phyloP scores from a whole-genome alignment of 306 rosid genomes.

The Citrullus mucosospermus region DNA sequence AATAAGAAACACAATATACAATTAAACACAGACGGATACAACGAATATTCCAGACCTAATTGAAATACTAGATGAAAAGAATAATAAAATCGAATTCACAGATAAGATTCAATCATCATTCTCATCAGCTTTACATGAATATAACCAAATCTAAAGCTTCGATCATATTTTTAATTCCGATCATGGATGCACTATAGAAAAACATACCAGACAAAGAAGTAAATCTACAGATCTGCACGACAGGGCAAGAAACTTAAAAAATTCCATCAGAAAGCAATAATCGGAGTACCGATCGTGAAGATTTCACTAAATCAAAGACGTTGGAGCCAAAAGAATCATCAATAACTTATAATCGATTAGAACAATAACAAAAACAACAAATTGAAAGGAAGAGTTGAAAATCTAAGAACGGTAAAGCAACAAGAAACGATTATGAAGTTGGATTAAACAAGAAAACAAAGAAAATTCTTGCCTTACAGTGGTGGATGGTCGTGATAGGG shows the following conservation, averaged over 20 bases:
- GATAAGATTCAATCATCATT: background rate
- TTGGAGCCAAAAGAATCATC: background rate
- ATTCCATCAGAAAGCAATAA: background rate
- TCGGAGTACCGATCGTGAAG: background rate
- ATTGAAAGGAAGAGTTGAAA: background rate
- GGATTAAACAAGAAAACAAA: background rate
- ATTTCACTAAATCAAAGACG: background rate
- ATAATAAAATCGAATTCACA: background rate
- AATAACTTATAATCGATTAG: background rate
- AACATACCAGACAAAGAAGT: background rate
- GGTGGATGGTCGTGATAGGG: background rate
- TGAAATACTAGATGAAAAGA: background rate
- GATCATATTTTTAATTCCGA: background rate
- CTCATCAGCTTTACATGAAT: background rate
- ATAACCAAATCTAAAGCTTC: background rate
- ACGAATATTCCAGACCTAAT: background rate
- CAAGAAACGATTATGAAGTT: background rate
- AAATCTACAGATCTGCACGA: conserved; percentile 1
- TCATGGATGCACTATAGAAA: background rate
- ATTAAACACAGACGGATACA: background rate
- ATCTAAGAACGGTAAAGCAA: background rate
- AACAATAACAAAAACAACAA: background rate
- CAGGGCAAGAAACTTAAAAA: background rate
- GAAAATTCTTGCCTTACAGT: background rate
- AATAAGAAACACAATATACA: background rate